Conservation (phyloP, 129 eudicot species). For the Artemisia tridentata region DNA sequence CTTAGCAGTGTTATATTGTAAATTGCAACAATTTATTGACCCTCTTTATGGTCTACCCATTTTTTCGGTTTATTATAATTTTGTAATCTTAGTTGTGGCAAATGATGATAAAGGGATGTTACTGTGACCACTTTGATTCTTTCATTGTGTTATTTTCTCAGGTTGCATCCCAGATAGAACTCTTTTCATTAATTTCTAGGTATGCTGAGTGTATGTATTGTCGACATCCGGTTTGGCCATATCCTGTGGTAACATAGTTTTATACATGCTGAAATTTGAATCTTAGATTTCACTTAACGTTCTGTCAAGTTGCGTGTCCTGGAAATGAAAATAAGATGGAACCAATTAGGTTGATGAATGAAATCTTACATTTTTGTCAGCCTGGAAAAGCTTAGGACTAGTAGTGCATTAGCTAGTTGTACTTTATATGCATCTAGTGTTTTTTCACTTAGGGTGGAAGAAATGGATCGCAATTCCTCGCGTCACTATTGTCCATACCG, state of each 20-base stretch:
- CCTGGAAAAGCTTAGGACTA: not conserved
- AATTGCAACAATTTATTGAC: slow-evolving; percentile 43
- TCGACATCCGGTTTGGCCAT: not conserved
- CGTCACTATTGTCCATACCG: slow-evolving; percentile 33
- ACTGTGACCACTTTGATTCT: slow-evolving; percentile 11
- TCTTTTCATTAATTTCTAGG: slow-evolving; percentile 15
- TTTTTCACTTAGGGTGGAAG: slow-evolving; percentile 42
- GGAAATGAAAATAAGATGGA: not conserved
- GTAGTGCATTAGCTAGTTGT: slow-evolving; percentile 17
- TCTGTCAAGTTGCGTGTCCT: not conserved
- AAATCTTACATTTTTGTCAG: slow-evolving; percentile 14
- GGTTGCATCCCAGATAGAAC: slow-evolving; percentile 6
- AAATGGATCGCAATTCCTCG: slow-evolving; percentile 42
- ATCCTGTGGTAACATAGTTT: not conserved
- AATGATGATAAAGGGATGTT: slow-evolving; percentile 34
- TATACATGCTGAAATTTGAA: too few relatives aligned
- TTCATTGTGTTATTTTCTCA: slow-evolving; percentile 18
- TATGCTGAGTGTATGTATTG: slow-evolving; percentile 2
- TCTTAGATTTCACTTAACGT: too few relatives aligned
- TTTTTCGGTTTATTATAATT: slow-evolving; percentile 29
- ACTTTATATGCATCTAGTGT: slow-evolving; percentile 2
- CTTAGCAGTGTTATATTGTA: slow-evolving; percentile 31
- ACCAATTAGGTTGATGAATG: slow-evolving; percentile 4
- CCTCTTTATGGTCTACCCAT: slow-evolving; percentile 30
- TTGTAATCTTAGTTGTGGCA: slow-evolving; percentile 36